phyloP scores from a whole-genome alignment of 768 basidiomycete species.

The Grammothele lineata region DNA sequence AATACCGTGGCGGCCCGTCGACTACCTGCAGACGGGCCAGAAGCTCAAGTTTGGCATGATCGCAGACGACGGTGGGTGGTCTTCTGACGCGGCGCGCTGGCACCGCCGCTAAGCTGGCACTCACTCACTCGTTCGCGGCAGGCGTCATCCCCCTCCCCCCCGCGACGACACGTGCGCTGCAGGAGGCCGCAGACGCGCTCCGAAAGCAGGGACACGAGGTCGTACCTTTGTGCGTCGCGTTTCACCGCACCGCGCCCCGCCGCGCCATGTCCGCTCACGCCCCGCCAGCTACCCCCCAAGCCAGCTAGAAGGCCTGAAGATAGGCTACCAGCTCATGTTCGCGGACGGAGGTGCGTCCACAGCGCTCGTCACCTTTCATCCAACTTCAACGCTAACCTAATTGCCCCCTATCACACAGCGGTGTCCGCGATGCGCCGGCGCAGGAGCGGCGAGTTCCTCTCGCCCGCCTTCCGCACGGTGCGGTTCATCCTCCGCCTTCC shows the following conservation, averaged over 20 bases:
- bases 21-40: conserved; percentile 23
- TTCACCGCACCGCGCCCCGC: background rate
- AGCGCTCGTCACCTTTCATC: background rate
- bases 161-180: conserved; percentile 36
- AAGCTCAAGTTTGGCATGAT: conserved; percentile 39
- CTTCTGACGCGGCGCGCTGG: no score
- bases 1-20: conserved; percentile 36
- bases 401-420: conserved; percentile 1
- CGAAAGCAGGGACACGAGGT: conserved; percentile 36
- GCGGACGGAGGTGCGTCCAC: conserved; percentile 25
- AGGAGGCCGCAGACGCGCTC: conserved; percentile 31
- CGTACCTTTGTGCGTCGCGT: conserved; percentile 31
- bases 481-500: conserved; percentile 20
- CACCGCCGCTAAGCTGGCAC: no score
- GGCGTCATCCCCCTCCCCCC: conserved; percentile 37
- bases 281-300: conserved; percentile 16
- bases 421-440: conserved; percentile 12
- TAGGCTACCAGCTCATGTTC: conserved; percentile 26
- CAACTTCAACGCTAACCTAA: background rate
- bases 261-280: background rate
- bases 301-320: conserved; percentile 25
- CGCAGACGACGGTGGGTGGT: conserved; percentile 38
- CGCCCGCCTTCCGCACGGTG: conserved; percentile 15
- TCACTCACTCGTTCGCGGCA: no score
- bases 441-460: conserved; percentile 19